phyloP scores from a whole-genome alignment of 305 asterid genomes.

The Fraxinus xanthoxyloides region DNA sequence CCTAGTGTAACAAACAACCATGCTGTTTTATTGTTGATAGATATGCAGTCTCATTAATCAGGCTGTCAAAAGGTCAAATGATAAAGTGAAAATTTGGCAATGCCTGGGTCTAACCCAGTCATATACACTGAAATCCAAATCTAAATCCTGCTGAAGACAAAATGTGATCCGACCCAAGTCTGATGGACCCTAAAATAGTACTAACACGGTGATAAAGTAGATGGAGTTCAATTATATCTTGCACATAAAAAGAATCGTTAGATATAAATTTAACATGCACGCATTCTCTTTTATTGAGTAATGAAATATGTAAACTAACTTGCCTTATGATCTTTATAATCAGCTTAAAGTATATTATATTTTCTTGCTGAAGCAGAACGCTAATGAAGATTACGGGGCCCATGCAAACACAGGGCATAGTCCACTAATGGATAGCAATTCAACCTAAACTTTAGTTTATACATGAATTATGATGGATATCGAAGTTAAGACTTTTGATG shows the following conservation, averaged over 20 bases:
- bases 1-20: background rate
- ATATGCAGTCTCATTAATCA: background rate
- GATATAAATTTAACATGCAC: background rate
- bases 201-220: background rate
- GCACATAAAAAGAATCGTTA: background rate
- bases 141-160: background rate
- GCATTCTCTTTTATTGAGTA: background rate
- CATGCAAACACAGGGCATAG: background rate
- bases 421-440: background rate
- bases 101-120: background rate
- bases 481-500: background rate
- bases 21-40: background rate
- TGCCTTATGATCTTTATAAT: background rate
- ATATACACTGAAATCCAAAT: background rate
- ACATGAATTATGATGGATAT: background rate
- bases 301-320: background rate
- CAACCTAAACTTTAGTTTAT: background rate
- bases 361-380: background rate
- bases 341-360: background rate
- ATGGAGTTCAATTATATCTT: background rate
- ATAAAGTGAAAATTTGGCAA: background rate
- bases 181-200: background rate
- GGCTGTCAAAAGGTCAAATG: conserved; percentile 5
- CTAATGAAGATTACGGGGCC: background rate
- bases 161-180: background rate